A percentile compares a stretch with the other conserved stretches of the same genome.
Conservation (phyloP, 2,329 filamentous ascomycete species). For the Exophiala spinifera region DNA sequence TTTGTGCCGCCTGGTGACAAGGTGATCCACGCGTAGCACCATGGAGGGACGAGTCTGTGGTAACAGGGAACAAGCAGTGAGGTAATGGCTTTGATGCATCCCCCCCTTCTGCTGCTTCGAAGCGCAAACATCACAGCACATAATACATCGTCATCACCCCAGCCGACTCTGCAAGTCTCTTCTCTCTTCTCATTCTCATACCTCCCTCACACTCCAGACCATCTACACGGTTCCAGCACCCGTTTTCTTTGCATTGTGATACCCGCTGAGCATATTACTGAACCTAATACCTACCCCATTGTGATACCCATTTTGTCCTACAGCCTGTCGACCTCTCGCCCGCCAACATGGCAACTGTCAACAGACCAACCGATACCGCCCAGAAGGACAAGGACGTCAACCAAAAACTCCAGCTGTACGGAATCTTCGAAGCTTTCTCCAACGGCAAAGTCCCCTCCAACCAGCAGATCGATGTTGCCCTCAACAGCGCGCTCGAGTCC, state of each 20-base stretch:
- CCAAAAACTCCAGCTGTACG: slow-evolving; percentile 90
- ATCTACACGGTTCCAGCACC: background rate
- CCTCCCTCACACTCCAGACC: background rate
- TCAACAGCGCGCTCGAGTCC: slow-evolving; percentile 81
- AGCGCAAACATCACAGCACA: background rate
- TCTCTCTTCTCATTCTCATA: background rate
- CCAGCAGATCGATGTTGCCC: slow-evolving; percentile 88
- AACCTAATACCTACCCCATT: slow-evolving; percentile 1
- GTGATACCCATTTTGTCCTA: slow-evolving; percentile 18
- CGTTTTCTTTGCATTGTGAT: slow-evolving; percentile 9
- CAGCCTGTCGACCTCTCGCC: background rate
- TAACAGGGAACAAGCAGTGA: background rate
- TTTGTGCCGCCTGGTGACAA: slow-evolving; percentile 7
- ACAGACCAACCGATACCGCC: slow-evolving; percentile 69
- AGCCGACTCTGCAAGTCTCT: background rate
- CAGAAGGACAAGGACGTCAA: slow-evolving; percentile 80
- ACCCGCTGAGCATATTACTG: slow-evolving; percentile 17
- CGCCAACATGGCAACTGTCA: slow-evolving; percentile 49
- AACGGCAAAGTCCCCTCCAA: slow-evolving; percentile 92
- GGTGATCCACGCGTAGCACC: background rate
- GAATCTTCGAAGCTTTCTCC: slow-evolving; percentile 64
- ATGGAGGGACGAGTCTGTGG: too few relatives aligned
- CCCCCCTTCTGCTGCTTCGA: background rate
- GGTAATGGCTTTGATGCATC: background rate
- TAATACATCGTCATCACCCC: background rate